Evolutionary conservation across 2,329 filamentous ascomycete species (phyloP).

Genomic region (Bertia moriformis): DNA sequence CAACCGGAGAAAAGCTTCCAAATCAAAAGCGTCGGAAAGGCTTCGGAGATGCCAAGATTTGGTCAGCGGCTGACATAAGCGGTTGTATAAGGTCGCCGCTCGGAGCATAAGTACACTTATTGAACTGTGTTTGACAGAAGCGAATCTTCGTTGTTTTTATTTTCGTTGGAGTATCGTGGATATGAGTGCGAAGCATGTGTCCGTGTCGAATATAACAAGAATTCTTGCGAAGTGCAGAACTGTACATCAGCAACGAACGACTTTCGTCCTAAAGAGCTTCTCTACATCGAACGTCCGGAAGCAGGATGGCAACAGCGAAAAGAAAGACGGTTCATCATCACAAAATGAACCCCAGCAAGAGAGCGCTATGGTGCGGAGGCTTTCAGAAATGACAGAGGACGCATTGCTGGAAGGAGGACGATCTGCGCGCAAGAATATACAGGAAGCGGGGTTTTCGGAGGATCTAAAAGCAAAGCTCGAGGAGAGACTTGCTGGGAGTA

Average conservation of each 20-base stretch:
- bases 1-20: too few relatives aligned
- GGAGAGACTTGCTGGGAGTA: constrained; percentile 7
- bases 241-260: too few relatives aligned
- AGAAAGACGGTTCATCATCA: not conserved
- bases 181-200: constrained; percentile 1
- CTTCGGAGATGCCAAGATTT: not conserved
- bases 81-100: too few relatives aligned
- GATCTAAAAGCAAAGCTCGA: constrained; percentile 8
- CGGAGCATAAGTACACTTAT: not conserved
- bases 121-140: not conserved
- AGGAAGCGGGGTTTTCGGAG: constrained; percentile 3
- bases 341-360: not conserved
- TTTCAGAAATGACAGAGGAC: not conserved
- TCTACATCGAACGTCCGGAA: not conserved
- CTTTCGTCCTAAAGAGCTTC: not conserved
- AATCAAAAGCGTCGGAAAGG: not conserved
- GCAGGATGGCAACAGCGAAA: not conserved
- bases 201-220: not conserved
- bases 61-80: not conserved
- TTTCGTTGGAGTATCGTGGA: too few relatives aligned
- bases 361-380: not conserved
- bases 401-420: not conserved
- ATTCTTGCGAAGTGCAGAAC: too few relatives aligned
- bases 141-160: not conserved
- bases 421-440: not conserved